A percentile compares a stretch with the other conserved stretches of the same genome.
phyloP scores from a whole-genome alignment of 306 rosid genomes.

The Canavalia ensiformis region DNA sequence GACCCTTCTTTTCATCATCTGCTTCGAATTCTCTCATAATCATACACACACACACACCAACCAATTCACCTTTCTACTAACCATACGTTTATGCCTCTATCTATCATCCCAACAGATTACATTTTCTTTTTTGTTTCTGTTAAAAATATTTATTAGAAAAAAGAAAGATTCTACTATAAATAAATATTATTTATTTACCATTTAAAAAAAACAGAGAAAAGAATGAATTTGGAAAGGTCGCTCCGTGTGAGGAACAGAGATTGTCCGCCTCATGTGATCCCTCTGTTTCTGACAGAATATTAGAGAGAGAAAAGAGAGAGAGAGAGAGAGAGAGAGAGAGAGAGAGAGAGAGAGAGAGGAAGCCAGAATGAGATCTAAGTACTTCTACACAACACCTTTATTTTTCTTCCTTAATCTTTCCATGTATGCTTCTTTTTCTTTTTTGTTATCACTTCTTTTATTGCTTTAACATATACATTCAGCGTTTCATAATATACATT shows the following conservation, averaged over 20 bases:
- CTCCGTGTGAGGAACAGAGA: slow-evolving; percentile 46
- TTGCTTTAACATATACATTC: too few species aligned
- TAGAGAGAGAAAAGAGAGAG: background rate
- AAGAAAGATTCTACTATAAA: background rate
- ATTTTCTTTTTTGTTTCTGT: background rate
- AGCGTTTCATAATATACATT: too few species aligned
- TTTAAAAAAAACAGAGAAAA: background rate
- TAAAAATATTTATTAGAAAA: background rate
- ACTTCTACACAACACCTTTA: slow-evolving; percentile 28
- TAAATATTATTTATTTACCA: background rate
- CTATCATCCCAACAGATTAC: background rate
- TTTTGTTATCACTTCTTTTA: background rate
- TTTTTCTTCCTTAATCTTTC: slow-evolving; percentile 34
- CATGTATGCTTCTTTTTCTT: slow-evolving; percentile 38
- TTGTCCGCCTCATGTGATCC: slow-evolving; percentile 29
- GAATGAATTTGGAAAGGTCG: background rate
- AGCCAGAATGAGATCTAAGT: slow-evolving; percentile 55
- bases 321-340: background rate
- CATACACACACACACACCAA: background rate
- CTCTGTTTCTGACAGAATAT: slow-evolving; percentile 29
- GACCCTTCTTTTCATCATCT: slow-evolving; percentile 58
- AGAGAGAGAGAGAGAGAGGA: background rate
- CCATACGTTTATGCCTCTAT: background rate
- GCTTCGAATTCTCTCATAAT: background rate
- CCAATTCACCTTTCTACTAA: background rate